phyloP scores from a whole-genome alignment of 2,329 filamentous ascomycete genomes.

The Alternaria viburni region DNA sequence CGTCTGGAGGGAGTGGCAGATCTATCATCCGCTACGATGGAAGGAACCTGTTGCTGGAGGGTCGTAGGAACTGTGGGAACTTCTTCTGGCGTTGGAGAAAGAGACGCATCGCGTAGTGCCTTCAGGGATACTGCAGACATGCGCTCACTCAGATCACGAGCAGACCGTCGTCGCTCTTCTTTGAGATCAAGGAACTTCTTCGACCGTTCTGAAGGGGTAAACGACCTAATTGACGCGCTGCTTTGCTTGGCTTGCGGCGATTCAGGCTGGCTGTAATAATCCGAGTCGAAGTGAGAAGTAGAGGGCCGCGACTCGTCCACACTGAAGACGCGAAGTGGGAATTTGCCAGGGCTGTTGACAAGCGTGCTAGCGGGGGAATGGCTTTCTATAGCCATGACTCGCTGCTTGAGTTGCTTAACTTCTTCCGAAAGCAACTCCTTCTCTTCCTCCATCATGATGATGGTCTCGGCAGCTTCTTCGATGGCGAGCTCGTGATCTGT shows the following conservation, averaged over 20 bases:
- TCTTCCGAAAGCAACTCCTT: conserved; percentile 32
- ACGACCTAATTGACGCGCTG: conserved; percentile 23
- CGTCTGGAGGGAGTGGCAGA: conserved; percentile 11
- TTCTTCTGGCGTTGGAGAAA: conserved; percentile 19
- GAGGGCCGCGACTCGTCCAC: conserved; percentile 46
- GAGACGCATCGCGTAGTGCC: conserved; percentile 16
- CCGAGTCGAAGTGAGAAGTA: conserved; percentile 46
- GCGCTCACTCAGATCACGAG: conserved; percentile 38
- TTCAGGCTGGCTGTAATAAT: conserved; percentile 46
- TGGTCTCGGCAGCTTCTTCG: conserved; percentile 43
- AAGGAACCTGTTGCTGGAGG: conserved; percentile 15
- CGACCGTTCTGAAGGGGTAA: conserved; percentile 35
- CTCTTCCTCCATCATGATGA: conserved; percentile 37
- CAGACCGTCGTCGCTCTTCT: conserved; percentile 30
- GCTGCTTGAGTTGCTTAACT: conserved; percentile 28
- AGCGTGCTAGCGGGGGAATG: conserved; percentile 15
- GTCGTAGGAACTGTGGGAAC: conserved; percentile 29
- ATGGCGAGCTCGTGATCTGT: conserved; percentile 35
- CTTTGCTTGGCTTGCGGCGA: conserved; percentile 35
- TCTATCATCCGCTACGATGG: conserved; percentile 10
- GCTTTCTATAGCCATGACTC: conserved; percentile 22
- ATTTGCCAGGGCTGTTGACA: conserved; percentile 19
- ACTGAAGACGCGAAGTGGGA: conserved; percentile 36
- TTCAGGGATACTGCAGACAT: conserved; percentile 40
- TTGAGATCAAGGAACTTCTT: conserved; percentile 39